Conservation (phyloP, 2,329 filamentous ascomycete genomes). For the Leptographium lundbergii region DNA sequence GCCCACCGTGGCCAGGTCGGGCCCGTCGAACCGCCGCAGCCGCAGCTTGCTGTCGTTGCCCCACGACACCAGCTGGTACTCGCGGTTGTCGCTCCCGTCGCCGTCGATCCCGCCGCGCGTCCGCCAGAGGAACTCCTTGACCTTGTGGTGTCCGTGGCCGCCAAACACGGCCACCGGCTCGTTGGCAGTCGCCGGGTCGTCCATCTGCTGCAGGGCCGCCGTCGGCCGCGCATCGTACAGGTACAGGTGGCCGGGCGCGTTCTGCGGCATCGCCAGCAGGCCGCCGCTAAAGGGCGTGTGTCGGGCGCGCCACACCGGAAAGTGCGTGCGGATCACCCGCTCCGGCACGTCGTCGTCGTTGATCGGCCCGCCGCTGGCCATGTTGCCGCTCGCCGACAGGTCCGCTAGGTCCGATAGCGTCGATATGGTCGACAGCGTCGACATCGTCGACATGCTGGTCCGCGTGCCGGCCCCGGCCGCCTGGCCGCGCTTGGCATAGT, state of each 20-base stretch:
- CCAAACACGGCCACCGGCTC: conserved; percentile 44
- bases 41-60: conserved; percentile 74
- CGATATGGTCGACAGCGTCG: neutral
- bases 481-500: conserved; percentile 34
- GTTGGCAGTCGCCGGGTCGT: conserved; percentile 27
- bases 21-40: conserved; percentile 58
- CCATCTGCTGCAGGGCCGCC: conserved; percentile 20
- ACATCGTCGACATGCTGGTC: neutral
- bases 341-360: conserved; percentile 52
- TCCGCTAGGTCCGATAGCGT: neutral
- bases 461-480: neutral
- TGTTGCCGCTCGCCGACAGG: neutral
- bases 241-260: conserved; percentile 72
- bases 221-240: conserved; percentile 56
- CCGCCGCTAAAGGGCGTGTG: conserved; percentile 85
- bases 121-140: conserved; percentile 88
- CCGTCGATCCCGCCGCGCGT: conserved; percentile 53
- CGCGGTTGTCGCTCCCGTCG: conserved; percentile 62
- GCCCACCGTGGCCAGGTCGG: conserved; percentile 55
- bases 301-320: conserved; percentile 81
- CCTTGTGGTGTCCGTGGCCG: conserved; percentile 53
- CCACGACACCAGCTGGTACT: conserved; percentile 91
- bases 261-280: conserved; percentile 82
- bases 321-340: conserved; percentile 67
- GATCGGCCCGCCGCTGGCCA: conserved; percentile 1